These are phyloP conservation scores for Cadophora gregata DNA, from an alignment of 2,329 filamentous ascomycete genomes.

Conservation along the genomic window DNA sequence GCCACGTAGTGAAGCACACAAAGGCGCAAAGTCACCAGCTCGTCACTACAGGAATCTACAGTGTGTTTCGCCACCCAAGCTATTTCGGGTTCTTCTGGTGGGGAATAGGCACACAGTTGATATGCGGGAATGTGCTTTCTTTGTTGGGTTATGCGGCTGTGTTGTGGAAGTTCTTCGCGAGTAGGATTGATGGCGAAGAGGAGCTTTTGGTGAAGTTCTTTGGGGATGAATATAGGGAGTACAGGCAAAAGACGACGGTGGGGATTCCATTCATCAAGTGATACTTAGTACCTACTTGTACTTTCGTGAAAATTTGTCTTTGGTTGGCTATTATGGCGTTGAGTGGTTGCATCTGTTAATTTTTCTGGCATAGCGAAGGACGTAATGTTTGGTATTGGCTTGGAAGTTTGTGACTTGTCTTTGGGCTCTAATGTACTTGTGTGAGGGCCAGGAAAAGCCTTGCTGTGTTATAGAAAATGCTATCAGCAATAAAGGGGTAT, in stretches of 20 bases:
- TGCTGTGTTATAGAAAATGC: not conserved
- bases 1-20: conserved; percentile 79
- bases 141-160: conserved; percentile 75
- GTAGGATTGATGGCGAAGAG: conserved; percentile 81
- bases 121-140: conserved; percentile 84
- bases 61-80: conserved; percentile 78
- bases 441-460: too few species aligned
- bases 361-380: conserved; percentile 19
- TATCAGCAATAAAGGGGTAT: not conserved
- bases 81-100: conserved; percentile 99
- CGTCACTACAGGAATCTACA: conserved; percentile 85
- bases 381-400: not conserved
- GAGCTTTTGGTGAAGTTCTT: conserved; percentile 80
- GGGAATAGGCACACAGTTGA: conserved; percentile 91
- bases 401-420: not conserved
- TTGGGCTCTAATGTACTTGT: not conserved
- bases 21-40: conserved; percentile 74
- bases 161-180: conserved; percentile 84
- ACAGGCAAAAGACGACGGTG: conserved; percentile 72
- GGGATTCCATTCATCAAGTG: conserved; percentile 77
- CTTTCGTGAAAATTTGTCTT: not conserved
- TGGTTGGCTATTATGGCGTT: not conserved
- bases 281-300: not conserved
- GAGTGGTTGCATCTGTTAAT: not conserved
- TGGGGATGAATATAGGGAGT: conserved; percentile 78